A percentile compares a stretch with the other conserved stretches of the same genome.
These are phyloP conservation scores for Bolboschoenoplectus hybrid DNA, from an alignment of 202 grass and related monocot species.

Conservation along the genomic window DNA sequence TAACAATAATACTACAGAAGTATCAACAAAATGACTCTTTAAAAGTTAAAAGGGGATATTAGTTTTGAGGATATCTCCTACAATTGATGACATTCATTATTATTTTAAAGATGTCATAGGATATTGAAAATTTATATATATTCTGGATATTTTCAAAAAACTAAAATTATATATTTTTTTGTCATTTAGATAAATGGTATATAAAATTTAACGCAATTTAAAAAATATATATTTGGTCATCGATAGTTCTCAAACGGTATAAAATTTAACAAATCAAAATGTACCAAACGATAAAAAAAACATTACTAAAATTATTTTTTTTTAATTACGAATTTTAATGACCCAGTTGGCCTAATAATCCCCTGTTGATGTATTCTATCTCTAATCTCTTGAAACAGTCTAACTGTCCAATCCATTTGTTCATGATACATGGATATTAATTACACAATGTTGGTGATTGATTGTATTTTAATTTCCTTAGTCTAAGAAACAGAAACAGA, in stretches of 20 bases:
- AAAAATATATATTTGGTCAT: background rate
- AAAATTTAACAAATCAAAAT: background rate
- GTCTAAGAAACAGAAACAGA: background rate
- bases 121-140: background rate
- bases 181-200: background rate
- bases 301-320: too few relatives aligned
- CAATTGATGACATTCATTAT: background rate
- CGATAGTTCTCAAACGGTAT: background rate
- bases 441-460: background rate
- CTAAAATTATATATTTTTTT: background rate
- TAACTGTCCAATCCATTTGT: background rate
- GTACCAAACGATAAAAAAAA: background rate
- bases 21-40: background rate
- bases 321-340: too few relatives aligned
- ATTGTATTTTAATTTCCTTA: background rate
- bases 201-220: background rate
- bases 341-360: background rate
- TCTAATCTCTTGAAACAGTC: background rate
- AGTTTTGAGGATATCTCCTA: background rate
- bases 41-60: background rate
- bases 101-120: background rate
- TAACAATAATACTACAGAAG: background rate
- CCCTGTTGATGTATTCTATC: background rate
- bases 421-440: background rate
- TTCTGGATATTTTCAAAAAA: background rate